phyloP scores from a whole-genome alignment of 2,329 filamentous ascomycete species.

The Septoria linicola region DNA sequence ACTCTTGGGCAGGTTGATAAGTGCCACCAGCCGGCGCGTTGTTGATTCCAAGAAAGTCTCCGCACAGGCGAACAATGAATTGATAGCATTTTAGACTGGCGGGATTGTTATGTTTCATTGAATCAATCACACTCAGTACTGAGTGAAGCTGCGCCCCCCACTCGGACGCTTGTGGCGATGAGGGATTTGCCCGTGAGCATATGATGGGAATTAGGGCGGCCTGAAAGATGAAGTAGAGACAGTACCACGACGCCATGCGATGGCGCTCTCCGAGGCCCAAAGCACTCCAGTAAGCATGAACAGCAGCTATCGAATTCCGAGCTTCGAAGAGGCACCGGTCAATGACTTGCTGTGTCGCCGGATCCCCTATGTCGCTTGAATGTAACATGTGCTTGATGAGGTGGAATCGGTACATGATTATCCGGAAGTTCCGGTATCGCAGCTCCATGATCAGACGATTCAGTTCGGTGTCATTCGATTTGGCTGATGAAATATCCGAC shows the following conservation, averaged over 20 bases:
- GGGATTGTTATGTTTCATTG: constrained; percentile 42
- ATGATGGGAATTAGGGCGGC: constrained; percentile 51
- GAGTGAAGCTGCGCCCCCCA: constrained; percentile 46
- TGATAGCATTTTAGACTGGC: constrained; percentile 46
- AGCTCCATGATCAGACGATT: constrained; percentile 47
- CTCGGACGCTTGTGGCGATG: constrained; percentile 38
- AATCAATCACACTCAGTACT: constrained; percentile 41
- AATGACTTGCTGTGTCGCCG: constrained; percentile 31
- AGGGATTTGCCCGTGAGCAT: constrained; percentile 48
- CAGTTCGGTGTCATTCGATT: constrained; percentile 42
- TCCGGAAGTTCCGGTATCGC: constrained; percentile 48
- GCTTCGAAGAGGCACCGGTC: constrained; percentile 46
- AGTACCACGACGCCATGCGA: constrained; percentile 48
- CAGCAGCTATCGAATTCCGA: constrained; percentile 43
- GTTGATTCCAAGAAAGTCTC: constrained; percentile 33
- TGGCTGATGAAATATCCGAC: constrained; percentile 37
- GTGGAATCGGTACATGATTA: constrained; percentile 51
- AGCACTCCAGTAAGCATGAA: constrained; percentile 42
- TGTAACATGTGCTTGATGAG: constrained; percentile 43
- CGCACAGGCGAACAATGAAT: constrained; percentile 46
- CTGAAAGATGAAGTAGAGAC: constrained; percentile 52
- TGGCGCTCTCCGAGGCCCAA: constrained; percentile 37
- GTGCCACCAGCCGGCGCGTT: not conserved
- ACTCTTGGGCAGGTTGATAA: constrained; percentile 37
- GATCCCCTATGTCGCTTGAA: constrained; percentile 10